Base-by-base conservation (phyloP, 1,284 basidiomycete genomes). In the Tilletia indica region DNA sequence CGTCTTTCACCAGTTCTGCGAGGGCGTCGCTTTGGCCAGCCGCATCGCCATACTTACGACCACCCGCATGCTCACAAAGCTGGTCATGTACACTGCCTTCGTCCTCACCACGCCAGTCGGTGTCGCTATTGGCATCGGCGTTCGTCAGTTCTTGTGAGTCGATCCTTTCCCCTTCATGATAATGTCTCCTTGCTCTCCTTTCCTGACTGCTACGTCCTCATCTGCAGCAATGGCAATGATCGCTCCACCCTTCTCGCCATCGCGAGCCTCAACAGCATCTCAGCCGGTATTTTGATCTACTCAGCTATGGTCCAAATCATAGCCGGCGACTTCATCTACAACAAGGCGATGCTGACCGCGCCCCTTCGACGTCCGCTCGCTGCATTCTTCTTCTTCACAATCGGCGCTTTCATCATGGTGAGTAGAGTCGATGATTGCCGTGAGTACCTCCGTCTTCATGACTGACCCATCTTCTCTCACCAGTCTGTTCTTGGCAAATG, bases 201-300 rank as follows among this genome's bases (percentile, higher is more conserved):
- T n/a, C 48, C 48, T 49, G 12, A 49, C 48, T 49, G 48, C 12
- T 49, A 14, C n/a, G 12, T n/a, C 14, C 48, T 49, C 1, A 12
- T 49, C 48, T 49, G 25, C 48, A 49, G 48, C 48, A 49, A 49
- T n/a, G 48, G 48, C 48, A 49, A 49, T 49, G 48, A 49, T n/a
- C 48, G 48, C 48, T 12, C 12, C 48, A 49, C 48, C 12, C 48
- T 49, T n/a, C 48, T 49, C 48, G 48, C 48, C 48, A 49, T 49
- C 48, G 48, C 1, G 14, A 49, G 14, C 48, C 48, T 49, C 14
- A 49, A 49, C 48, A 49, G 48, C 48, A 49, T 49, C 48, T 14
- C 14, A 1, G 48, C 48, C 48, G 48, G 48, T n/a, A 49, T 49
- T n/a, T 49, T n/a, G n/a, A 31, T 49, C 48, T 49, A 49, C n/a